phyloP scores from a whole-genome alignment of 2,329 filamentous ascomycete genomes.

The Aspergillus calidoustus region DNA sequence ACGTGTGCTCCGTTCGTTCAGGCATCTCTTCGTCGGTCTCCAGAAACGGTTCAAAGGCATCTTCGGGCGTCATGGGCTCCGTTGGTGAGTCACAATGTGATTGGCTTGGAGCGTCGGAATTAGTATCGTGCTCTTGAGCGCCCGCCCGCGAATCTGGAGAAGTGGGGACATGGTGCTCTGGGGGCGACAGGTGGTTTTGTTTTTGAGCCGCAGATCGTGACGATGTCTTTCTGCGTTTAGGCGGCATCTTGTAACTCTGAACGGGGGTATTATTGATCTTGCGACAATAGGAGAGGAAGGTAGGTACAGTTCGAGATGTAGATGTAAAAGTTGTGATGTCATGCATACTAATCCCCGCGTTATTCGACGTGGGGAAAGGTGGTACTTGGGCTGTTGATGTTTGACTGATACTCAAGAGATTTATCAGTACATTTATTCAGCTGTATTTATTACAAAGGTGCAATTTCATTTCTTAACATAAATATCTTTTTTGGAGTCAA shows the following conservation, averaged over 20 bases:
- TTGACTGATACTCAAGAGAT: too few relatives aligned
- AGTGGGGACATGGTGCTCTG: neutral
- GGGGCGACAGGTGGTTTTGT: neutral
- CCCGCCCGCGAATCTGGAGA: neutral
- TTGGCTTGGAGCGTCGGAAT: neutral
- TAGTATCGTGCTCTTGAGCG: neutral
- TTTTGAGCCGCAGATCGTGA: neutral
- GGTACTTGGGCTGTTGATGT: too few relatives aligned
- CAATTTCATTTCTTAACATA: too few relatives aligned
- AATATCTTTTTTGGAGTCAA: too few relatives aligned
- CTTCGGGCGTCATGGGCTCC: neutral
- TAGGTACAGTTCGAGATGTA: neutral
- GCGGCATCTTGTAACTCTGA: neutral
- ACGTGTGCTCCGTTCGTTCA: conserved; percentile 20
- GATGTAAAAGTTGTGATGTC: neutral
- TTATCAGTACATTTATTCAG: too few relatives aligned
- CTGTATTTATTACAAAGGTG: too few relatives aligned
- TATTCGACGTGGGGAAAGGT: neutral
- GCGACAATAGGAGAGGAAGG: neutral
- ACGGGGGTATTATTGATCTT: neutral
- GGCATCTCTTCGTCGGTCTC: conserved; percentile 31
- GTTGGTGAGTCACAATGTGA: neutral
- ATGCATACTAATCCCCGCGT: neutral
- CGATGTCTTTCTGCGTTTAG: conserved; percentile 7
- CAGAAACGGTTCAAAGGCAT: neutral